Evolutionary conservation across 306 rosid genomes (phyloP).

Genomic region (Castanea sativa): DNA sequence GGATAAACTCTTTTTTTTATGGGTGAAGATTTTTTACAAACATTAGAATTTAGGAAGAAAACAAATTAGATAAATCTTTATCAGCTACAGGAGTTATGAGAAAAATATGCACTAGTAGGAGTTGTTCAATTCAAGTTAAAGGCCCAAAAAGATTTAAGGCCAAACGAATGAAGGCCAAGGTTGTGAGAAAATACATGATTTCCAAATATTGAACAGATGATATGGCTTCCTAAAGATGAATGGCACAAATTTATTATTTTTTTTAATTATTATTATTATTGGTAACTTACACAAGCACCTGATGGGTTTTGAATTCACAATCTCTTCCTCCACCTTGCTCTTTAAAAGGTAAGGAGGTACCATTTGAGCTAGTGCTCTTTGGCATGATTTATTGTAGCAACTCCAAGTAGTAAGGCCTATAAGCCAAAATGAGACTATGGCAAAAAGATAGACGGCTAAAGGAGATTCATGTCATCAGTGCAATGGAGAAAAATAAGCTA

Average conservation of each 20-base stretch:
- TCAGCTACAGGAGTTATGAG: not conserved
- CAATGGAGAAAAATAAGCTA: not conserved
- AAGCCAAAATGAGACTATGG: not conserved
- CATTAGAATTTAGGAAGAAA: not conserved
- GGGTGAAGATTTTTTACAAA: not conserved
- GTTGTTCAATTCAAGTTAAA: constrained; percentile 8
- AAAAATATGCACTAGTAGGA: not conserved
- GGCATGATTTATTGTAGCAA: not conserved
- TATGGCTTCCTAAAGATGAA: not conserved
- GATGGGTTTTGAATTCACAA: no score
- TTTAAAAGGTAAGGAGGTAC: no score
- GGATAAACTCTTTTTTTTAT: not conserved
- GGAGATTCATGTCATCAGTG: not conserved
- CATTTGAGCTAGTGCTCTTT: no score
- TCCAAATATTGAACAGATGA: not conserved
- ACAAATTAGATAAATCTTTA: not conserved
- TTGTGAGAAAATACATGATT: not conserved
- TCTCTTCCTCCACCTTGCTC: no score
- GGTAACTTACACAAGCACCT: no score
- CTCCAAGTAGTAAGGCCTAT: not conserved
- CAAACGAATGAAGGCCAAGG: constrained; percentile 5
- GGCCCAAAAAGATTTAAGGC: constrained; percentile 6
- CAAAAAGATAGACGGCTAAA: not conserved
- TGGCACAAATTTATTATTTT: not conserved
- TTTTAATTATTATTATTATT: no score